Evolutionary conservation across 2,329 filamentous ascomycete genomes (phyloP).

Genomic region (Colletotrichum sp.): DNA sequence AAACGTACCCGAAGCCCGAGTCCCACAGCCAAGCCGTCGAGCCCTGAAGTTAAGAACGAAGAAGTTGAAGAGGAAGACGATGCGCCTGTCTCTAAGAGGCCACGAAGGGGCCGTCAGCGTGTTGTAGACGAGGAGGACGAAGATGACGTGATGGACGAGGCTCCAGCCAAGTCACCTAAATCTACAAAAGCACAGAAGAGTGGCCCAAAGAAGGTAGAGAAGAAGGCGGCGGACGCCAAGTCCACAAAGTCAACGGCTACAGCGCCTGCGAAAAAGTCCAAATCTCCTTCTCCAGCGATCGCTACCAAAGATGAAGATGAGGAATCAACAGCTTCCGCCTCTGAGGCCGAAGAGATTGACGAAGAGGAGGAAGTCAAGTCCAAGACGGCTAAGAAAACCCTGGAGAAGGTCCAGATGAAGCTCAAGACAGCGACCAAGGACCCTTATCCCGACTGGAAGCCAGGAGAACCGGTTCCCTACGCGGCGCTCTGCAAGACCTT

Average conservation of each 20-base stretch:
- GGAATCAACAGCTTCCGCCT: slow-evolving; percentile 35
- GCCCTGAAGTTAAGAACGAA: slow-evolving; percentile 28
- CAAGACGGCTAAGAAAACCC: slow-evolving; percentile 73
- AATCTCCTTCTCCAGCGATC: slow-evolving; percentile 26
- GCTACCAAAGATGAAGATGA: slow-evolving; percentile 30
- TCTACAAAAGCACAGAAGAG: background rate
- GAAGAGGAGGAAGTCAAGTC: slow-evolving; percentile 69
- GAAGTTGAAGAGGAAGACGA: slow-evolving; percentile 59
- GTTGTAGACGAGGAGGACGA: slow-evolving; percentile 54
- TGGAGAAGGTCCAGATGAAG: slow-evolving; percentile 80
- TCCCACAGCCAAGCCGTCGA: slow-evolving; percentile 22
- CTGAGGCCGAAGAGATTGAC: slow-evolving; percentile 58
- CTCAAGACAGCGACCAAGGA: slow-evolving; percentile 73
- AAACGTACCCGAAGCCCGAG: slow-evolving; percentile 45
- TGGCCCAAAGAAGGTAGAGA: slow-evolving; percentile 14
- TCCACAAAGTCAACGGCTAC: slow-evolving; percentile 26
- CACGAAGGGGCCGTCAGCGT: slow-evolving; percentile 50
- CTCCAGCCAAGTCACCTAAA: slow-evolving; percentile 27
- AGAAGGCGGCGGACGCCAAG: slow-evolving; percentile 6
- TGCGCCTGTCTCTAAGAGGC: slow-evolving; percentile 65
- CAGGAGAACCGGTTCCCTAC: slow-evolving; percentile 88
- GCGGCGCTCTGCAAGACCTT: slow-evolving; percentile 94
- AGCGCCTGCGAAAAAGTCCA: background rate
- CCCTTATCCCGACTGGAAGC: slow-evolving; percentile 94
- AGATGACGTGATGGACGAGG: slow-evolving; percentile 45